A percentile compares a stretch with the other conserved stretches of the same genome.
Evolutionary conservation across 179 eudicot species (phyloP).

Genomic region (Beta corolliflora): DNA sequence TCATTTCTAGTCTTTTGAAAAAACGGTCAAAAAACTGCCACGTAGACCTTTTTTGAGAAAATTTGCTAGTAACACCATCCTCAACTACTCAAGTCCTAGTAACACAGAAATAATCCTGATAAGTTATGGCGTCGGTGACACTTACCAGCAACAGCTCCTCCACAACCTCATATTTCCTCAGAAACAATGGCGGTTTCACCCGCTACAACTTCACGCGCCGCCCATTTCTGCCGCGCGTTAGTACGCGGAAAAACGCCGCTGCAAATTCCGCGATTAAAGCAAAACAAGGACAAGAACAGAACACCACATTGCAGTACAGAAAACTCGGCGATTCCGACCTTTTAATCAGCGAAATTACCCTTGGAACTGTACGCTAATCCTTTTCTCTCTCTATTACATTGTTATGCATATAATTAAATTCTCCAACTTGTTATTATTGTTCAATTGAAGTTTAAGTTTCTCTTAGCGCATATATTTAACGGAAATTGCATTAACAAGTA

Average conservation of each 20-base stretch:
- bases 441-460: neutral
- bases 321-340: conserved; percentile 67
- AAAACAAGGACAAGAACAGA: conserved; percentile 11
- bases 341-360: conserved; percentile 76
- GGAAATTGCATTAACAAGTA: too few species aligned
- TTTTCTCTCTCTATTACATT: neutral
- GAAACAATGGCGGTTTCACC: neutral
- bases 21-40: neutral
- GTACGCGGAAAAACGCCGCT: neutral
- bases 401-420: neutral
- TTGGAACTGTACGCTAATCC: conserved; percentile 59
- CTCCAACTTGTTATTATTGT: neutral
- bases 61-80: neutral
- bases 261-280: conserved; percentile 30
- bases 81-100: too few species aligned
- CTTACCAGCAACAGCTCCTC: neutral
- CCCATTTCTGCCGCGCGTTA: neutral
- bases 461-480: neutral
- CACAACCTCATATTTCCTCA: neutral
- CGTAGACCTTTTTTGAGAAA: neutral
- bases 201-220: conserved; percentile 16
- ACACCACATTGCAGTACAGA: conserved; percentile 50
- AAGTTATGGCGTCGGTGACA: neutral
- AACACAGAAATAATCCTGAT: neutral
- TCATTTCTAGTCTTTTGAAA: too few species aligned